Percentiles rank a stretch among this genome's conserved stretches.
phyloP scores from a whole-genome alignment of 2,329 filamentous ascomycete species.

The Trematosphaeria pertusa region DNA sequence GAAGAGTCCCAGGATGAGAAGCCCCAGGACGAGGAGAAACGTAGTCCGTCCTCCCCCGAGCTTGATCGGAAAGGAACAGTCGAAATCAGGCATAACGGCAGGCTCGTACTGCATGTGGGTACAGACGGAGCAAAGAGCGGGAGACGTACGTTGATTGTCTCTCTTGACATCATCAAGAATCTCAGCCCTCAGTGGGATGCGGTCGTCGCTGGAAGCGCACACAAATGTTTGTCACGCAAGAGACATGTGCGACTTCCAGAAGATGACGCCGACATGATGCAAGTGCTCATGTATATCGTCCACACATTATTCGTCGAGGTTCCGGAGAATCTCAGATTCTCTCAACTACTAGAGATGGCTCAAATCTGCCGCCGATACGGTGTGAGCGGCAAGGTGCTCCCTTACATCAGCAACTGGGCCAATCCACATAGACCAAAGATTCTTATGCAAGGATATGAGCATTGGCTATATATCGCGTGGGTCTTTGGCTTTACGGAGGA shows the following conservation, averaged over 20 bases:
- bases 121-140: too few species aligned
- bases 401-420: slow-evolving; percentile 21
- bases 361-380: slow-evolving; percentile 37
- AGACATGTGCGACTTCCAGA: slow-evolving; percentile 29
- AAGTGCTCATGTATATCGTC: slow-evolving; percentile 41
- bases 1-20: too few species aligned
- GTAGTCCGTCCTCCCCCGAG: too few species aligned
- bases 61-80: too few species aligned
- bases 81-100: too few species aligned
- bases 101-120: too few species aligned
- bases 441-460: slow-evolving; percentile 19
- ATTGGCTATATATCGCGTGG: slow-evolving; percentile 35
- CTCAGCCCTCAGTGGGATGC: neutral
- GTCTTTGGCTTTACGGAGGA: slow-evolving; percentile 31
- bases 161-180: neutral
- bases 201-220: neutral
- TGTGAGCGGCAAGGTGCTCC: slow-evolving; percentile 16
- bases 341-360: slow-evolving; percentile 33
- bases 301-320: slow-evolving; percentile 36
- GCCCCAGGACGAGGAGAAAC: too few species aligned
- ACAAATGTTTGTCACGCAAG: neutral
- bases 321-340: slow-evolving; percentile 28
- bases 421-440: slow-evolving; percentile 12
- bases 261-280: slow-evolving; percentile 41
- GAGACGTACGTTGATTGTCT: neutral